Percentiles rank a stretch among this genome's conserved stretches.
Conservation (phyloP, 2,329 filamentous ascomycete species). For the Tetracladium maxilliforme region DNA sequence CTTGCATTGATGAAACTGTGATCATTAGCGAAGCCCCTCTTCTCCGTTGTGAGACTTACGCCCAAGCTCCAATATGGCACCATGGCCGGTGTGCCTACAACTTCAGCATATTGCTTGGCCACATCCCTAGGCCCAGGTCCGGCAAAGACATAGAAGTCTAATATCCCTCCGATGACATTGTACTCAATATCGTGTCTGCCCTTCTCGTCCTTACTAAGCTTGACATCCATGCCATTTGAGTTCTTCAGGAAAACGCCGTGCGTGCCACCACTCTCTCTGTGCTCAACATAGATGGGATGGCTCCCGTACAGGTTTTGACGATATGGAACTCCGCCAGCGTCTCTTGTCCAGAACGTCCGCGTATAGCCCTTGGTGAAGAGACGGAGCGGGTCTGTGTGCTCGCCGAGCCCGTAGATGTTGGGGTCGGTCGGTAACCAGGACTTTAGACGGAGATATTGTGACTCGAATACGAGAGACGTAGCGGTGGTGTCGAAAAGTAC, state of each 20-base stretch:
- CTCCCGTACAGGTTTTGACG: conserved; percentile 57
- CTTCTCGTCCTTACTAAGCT: conserved; percentile 48
- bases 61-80: conserved; percentile 51
- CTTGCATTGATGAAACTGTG: conserved; percentile 47
- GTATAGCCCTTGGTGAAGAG: conserved; percentile 56
- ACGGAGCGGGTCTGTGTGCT: conserved; percentile 58
- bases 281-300: conserved; percentile 64
- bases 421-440: conserved; percentile 55
- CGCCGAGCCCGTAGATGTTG: conserved; percentile 65
- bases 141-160: conserved; percentile 57
- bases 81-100: conserved; percentile 42
- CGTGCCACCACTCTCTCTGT: conserved; percentile 38
- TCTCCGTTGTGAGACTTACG: too few relatives aligned
- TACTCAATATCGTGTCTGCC: conserved; percentile 46
- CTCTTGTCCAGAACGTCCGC: conserved; percentile 55
- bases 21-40: too few relatives aligned
- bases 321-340: conserved; percentile 44
- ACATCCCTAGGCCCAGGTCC: conserved; percentile 44
- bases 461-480: conserved; percentile 56
- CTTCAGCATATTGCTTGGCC: conserved; percentile 40
- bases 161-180: conserved; percentile 60
- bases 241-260: conserved; percentile 58
- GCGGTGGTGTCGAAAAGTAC: conserved; percentile 57
- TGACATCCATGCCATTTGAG: conserved; percentile 65
- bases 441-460: conserved; percentile 60